phyloP scores from a whole-genome alignment of 2,329 filamentous ascomycete species.

The Sporothrix phasma region DNA sequence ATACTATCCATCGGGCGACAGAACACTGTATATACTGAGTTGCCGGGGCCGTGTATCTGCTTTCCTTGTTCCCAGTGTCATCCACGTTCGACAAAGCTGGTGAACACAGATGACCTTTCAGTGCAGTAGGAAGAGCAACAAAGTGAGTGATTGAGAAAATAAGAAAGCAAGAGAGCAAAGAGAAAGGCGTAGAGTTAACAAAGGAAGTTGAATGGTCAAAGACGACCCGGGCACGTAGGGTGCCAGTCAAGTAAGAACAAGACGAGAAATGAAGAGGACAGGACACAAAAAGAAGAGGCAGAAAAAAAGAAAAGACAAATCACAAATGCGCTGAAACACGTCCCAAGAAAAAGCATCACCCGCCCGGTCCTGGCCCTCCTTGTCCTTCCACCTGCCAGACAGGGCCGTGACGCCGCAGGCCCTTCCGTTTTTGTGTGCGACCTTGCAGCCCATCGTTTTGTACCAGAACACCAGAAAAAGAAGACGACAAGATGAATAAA shows the following conservation, averaged over 20 bases:
- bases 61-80: neutral
- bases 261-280: neutral
- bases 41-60: neutral
- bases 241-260: neutral
- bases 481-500: neutral
- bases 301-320: neutral
- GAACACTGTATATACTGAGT: neutral
- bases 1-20: neutral
- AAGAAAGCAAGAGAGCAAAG: neutral
- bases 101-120: neutral
- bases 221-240: no score
- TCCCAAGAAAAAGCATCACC: neutral
- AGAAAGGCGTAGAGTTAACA: neutral
- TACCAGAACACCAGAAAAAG: constrained; percentile 9
- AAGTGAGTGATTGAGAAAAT: neutral
- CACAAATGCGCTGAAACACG: neutral
- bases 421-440: constrained; percentile 2
- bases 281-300: neutral
- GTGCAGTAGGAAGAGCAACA: neutral
- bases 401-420: constrained; percentile 4
- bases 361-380: neutral
- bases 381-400: neutral
- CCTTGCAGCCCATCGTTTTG: constrained; percentile 6
- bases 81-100: neutral
- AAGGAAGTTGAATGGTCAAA: no score